Evolutionary conservation across 2,329 filamentous ascomycete species (phyloP), one percentile per base, ranked within the genome.

Genomic region (Davidsoniella australis): DNA sequence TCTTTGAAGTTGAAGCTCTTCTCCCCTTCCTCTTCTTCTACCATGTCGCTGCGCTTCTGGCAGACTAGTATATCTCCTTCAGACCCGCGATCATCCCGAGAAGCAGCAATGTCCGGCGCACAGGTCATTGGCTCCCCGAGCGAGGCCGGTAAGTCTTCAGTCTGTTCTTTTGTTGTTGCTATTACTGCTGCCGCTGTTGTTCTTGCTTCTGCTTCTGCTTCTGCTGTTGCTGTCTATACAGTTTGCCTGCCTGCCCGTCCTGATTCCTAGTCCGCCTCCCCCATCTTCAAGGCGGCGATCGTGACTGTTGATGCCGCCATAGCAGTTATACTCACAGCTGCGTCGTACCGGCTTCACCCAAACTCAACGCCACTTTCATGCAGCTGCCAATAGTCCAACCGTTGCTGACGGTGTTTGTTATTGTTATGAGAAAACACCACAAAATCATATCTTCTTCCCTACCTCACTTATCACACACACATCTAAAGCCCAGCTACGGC

Each of bases 91-190:
- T 44, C 36, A 40, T 40, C 41, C 29, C 24, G 33, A 37, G 47
- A 50, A 53, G 44, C 47, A 46, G 47, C 43, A 49, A 53, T 53
- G 51, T 53, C 47, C 33, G 44, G 51, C 45, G 46, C 46, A 26
- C 46, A 48, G 33, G 51, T 33, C 20, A 44, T 53, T 46, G 51
- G 47, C 45, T 53, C 51, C 33, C 51, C 51, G 23, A 49, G 51
- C 47, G 51, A 49, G 47, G 51, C 51, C 26, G 51, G 51, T 53
- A 53, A 50, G 51, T 53, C 33, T 40, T 5, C 16, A 7, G 20
- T 41, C 18, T 20, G 10, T 41, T 23, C 23, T 42, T 33, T 65
- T 63, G 58, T 58, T 64, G 55, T 61, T 61, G 58, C 20, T 3
- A 8, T 36, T 17, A 12, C n/a, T 45, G 29, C n/a, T 46, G 8